Percentiles rank a stretch among this genome's conserved stretches.
Evolutionary conservation across 441 rosid species (phyloP).

Genomic region (Syzygium malaccense): DNA sequence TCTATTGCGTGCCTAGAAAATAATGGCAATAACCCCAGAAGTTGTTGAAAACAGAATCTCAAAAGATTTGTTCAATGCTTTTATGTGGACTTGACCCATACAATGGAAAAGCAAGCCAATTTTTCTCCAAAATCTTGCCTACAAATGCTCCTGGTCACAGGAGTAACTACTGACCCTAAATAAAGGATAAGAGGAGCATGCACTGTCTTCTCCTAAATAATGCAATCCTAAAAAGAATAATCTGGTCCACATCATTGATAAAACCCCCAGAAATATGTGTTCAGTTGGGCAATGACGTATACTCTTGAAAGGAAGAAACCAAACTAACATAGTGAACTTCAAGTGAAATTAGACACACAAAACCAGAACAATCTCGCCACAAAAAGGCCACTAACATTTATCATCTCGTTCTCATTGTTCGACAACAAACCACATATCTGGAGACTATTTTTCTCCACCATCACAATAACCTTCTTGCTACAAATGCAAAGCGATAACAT

Average conservation of each 20-base stretch:
- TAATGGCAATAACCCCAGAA: neutral
- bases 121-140: neutral
- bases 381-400: neutral
- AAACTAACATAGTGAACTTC: neutral
- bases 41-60: neutral
- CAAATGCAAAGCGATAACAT: neutral
- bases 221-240: neutral
- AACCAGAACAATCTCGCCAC: neutral
- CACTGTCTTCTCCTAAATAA: neutral
- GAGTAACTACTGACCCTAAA: neutral
- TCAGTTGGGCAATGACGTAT: neutral
- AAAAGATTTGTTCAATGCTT: rapidly evolving
- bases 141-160: neutral
- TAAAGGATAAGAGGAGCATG: neutral
- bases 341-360: neutral
- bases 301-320: neutral
- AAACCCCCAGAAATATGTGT: neutral
- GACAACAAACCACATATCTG: neutral
- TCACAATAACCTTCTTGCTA: neutral
- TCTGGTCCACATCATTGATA: neutral
- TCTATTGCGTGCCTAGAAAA: rapidly evolving
- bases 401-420: neutral
- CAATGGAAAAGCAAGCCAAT: neutral
- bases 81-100: neutral
- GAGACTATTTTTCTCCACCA: neutral